Evolutionary conservation across 805 yeast genomes (phyloP).

Genomic region (Nakazawaea wyomingensis): DNA sequence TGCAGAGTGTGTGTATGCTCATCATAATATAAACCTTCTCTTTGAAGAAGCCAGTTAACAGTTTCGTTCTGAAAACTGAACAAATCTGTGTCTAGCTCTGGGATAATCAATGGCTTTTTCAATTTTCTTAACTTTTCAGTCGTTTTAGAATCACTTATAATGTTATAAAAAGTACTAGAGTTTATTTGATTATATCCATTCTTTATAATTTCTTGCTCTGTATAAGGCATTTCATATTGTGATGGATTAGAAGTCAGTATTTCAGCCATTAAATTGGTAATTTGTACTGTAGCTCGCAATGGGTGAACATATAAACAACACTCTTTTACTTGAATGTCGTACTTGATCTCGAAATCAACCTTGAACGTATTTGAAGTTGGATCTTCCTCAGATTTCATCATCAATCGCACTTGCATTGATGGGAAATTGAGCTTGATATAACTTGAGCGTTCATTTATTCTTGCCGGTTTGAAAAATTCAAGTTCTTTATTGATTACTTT

Average conservation of each 20-base stretch:
- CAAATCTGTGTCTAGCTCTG: constrained; percentile 38
- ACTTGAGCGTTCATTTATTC: constrained; percentile 7
- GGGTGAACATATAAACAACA: constrained; percentile 12
- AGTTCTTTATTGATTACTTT: not conserved
- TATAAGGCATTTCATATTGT: constrained; percentile 2
- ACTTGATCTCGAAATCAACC: not conserved
- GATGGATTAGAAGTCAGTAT: not conserved
- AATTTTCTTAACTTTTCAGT: constrained; percentile 13
- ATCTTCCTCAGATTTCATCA: not conserved
- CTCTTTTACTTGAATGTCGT: constrained; percentile 2
- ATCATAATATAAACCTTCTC: constrained; percentile 41
- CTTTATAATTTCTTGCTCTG: not conserved
- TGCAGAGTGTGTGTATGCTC: constrained; percentile 21
- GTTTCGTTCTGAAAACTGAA: constrained; percentile 50
- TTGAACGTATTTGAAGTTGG: not conserved
- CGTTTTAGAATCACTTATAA: constrained; percentile 37
- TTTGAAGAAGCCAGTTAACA: constrained; percentile 49
- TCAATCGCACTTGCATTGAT: not conserved
- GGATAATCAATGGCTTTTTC: constrained; percentile 24
- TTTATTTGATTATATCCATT: constrained; percentile 16
- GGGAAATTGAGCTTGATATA: constrained; percentile 1
- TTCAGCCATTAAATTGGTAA: not conserved
- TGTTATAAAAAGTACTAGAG: constrained; percentile 41
- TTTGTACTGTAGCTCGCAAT: not conserved
- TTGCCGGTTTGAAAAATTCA: constrained; percentile 9